phyloP scores from a whole-genome alignment of 2,329 filamentous ascomycete species.

The Didymosphaeria variabile region DNA sequence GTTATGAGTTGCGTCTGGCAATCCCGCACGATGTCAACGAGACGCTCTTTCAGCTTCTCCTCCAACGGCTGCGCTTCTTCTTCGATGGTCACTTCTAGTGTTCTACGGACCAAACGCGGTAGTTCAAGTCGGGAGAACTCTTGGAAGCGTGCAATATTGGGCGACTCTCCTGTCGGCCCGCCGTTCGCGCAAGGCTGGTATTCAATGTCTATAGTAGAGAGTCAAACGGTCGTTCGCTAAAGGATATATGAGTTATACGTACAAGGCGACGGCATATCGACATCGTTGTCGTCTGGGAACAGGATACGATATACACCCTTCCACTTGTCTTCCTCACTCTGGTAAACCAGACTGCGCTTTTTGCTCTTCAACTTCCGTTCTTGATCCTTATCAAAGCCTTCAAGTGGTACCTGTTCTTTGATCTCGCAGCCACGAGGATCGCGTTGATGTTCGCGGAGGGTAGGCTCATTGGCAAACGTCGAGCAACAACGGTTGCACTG shows the following conservation, averaged over 20 bases:
- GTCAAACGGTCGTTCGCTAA: not conserved
- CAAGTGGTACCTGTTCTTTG: slow-evolving; percentile 27
- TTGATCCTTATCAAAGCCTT: slow-evolving; percentile 39
- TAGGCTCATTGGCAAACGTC: slow-evolving; percentile 30
- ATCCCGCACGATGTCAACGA: slow-evolving; percentile 36
- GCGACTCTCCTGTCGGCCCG: slow-evolving; percentile 15
- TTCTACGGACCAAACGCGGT: slow-evolving; percentile 36
- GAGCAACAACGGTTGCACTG: slow-evolving; percentile 37
- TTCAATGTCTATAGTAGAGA: slow-evolving; percentile 27
- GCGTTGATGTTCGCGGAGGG: slow-evolving; percentile 35
- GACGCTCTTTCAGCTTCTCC: slow-evolving; percentile 35
- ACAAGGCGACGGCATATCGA: slow-evolving; percentile 36
- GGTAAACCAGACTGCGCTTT: slow-evolving; percentile 28
- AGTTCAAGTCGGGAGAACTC: slow-evolving; percentile 37
- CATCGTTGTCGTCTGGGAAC: slow-evolving; percentile 34
- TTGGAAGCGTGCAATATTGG: slow-evolving; percentile 31
- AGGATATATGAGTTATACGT: slow-evolving; percentile 3
- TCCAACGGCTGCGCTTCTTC: slow-evolving; percentile 38
- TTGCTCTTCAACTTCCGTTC: slow-evolving; percentile 38
- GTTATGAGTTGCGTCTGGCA: slow-evolving; percentile 33
- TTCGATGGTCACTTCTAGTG: slow-evolving; percentile 34
- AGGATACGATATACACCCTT: slow-evolving; percentile 35
- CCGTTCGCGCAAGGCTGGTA: slow-evolving; percentile 26
- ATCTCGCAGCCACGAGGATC: slow-evolving; percentile 32
- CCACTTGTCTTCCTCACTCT: slow-evolving; percentile 38